Base-by-base conservation (phyloP, 1,284 basidiomycete genomes). In the Cryptococcus deneoformans region DNA sequence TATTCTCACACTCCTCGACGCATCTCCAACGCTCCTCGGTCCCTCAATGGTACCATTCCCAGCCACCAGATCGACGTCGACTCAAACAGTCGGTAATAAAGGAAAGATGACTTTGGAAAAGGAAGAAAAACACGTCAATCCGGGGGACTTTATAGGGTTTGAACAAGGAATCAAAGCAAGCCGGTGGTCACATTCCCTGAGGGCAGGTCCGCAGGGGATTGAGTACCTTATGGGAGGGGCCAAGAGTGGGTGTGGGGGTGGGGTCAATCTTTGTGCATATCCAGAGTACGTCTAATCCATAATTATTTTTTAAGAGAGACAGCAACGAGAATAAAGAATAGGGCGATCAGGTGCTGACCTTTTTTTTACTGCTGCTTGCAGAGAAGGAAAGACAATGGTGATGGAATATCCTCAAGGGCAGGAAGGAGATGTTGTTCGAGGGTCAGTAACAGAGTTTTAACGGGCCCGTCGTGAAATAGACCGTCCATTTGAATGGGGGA, bases 81-180 rank as follows among this genome's bases (percentile, higher is more conserved):
- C 35, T 14, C 11, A 16, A n/a, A 43, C 46, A 51, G 47, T 39
- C n/a, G 38, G 29, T 29, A 29, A 29, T 29, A 29, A 29, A 29
- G 29, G 29, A 5, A 29, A 29, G 29, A 34, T 10, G 14, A 38
- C 42, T 9, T 40, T 46, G 34, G 8, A 39, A 6, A 52, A 57
- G 2, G 56, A 65, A 50, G 59, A 61, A 24, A n/a, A 43, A 11
- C 5, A 24, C 1, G 52, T 66, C 1, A 52, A 7, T 1, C 37
- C 59, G 0, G 68, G 68, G 6, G 68, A 69, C 54, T 69, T 66
- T 49, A 59, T 67, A 16, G 68, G 64, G 5, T 58, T 63, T 35
- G 58, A 58, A 29, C 60, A 54, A 46, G 64, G 61, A 0, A 9
- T 45, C 0, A 42, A 45, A 10, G 65, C 52, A 2, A 39, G 40